Evolutionary conservation across 805 yeast species (phyloP), one percentile per base, ranked within the genome.

Genomic region (Zygoascus flipseniorum): DNA sequence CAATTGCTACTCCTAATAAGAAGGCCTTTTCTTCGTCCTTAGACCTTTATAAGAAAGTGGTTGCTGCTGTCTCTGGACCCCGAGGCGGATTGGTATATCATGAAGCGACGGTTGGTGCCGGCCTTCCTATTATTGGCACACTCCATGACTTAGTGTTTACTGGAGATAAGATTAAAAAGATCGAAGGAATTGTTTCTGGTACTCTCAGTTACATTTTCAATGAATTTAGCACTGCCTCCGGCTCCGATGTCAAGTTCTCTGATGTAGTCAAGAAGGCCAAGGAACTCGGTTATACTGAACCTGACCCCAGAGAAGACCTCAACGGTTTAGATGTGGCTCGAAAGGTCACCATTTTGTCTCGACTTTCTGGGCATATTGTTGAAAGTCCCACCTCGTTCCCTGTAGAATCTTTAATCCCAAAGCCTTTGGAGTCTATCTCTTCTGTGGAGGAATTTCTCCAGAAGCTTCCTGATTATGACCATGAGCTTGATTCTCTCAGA

Each of bases 41-140:
- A 57, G 69, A 73, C 23, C 72, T 83, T 11, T 93, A 98, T 97
- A 79, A 87, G 53, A 76, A 78, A 50, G 81, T 93, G 52, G 87
- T 87, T 63, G 65, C 69, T 37, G 70, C 71, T 50, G 78, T 85
- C 37, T 76, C 75, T 41, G 71, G 73, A 42, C 76, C 78, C 47
- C 75, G 78, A 47, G 83, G 82, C 49, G 90, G 89, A 43, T 76
- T 92, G 58, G 95, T 89, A 46, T 92, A 89, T 76, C 99, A 93
- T 67, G 99, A 93, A 76, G 95, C 99, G 50, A 89, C 97, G 8
- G 98, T 93, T 55, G 98, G 98, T 66, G 99, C 99, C 44, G 99
- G 98, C 54, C 78, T 93, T 69, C 99, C 99, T 56, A 82, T 93
- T 57, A 83, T 93, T 63, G 84, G 89, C 48, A 86, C 97, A 50